Evolutionary conservation across 768 basidiomycete genomes (phyloP), one percentile per base, ranked within the genome.

Genomic region (Trametes punicea): DNA sequence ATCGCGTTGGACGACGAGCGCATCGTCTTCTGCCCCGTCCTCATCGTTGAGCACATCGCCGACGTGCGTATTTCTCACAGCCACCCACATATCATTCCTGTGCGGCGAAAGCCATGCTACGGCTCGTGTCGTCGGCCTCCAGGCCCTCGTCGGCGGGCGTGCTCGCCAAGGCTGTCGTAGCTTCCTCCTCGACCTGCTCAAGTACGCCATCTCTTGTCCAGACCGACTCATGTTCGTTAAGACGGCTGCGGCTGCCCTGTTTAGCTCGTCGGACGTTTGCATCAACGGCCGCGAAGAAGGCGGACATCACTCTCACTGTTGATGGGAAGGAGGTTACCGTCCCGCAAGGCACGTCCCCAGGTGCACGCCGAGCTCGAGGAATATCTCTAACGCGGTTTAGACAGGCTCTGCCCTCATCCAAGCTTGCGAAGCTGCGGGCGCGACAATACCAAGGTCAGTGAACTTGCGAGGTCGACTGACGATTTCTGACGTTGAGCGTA

Each of bases 261-360:
- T 9, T 47, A 88, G 88, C 77, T 65, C 79, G 78, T 59, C 77
- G 86, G 57, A 75, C 78, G 30, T 79, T 91, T 68, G 74, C 85
- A 10, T 86, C 90, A 34, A 81, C 86, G 1, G 79, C 87, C 16
- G 70, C 78, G 55, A 77, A 81, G 55, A 80, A 78, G 65, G 88
- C 87, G 41, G 89, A 93, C 62, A 87, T 98, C 63, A 96, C 93
- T 29, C 75, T 98, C 27, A 96, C 94, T 1, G 87, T 98, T 38
- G 95, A 99, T 72, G 96, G 96, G 61, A 97, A 95, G 74, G 89
- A 94, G 75, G 94, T 99, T 20, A 94, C 93, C 2, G 94, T 99
- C 33, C 93, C 93, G 25, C 93, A 96, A 77, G 96, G 95, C 90
- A 56, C 53, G 85, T 74, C 42, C 46, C n/a, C 30, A 39, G 42